Percentiles rank a stretch among this genome's conserved stretches.
Conservation (phyloP, 2,329 filamentous ascomycete species). For the Ophiostoma ips region DNA sequence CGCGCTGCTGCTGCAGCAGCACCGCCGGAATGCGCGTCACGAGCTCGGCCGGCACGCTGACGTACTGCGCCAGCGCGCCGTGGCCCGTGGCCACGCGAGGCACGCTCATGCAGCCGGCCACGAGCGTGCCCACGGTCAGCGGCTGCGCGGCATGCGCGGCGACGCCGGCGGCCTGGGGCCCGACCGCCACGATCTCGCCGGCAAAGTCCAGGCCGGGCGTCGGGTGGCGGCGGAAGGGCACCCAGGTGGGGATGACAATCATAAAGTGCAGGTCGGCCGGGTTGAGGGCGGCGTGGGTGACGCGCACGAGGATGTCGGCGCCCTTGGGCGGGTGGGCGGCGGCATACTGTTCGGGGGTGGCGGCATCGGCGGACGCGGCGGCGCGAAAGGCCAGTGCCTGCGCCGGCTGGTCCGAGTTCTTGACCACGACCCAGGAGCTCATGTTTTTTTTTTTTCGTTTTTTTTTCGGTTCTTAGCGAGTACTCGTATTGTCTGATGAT, state of each 20-base stretch:
- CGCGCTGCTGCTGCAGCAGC: constrained; percentile 6
- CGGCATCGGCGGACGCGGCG: background rate
- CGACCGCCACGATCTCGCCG: constrained; percentile 20
- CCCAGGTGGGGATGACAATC: constrained; percentile 17
- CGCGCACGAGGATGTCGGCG: constrained; percentile 18
- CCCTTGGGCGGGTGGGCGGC: constrained; percentile 11
- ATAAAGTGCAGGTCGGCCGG: constrained; percentile 24
- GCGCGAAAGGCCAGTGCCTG: constrained; percentile 15
- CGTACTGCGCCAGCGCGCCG: constrained; percentile 23
- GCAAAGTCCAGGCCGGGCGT: constrained; percentile 23
- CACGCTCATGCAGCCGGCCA: constrained; percentile 20
- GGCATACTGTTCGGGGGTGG: constrained; percentile 6
- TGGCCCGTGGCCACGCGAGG: constrained; percentile 17
- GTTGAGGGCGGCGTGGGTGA: constrained; percentile 24
- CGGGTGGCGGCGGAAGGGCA: constrained; percentile 20
- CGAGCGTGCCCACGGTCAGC: constrained; percentile 17
- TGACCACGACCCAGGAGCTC: constrained; percentile 19
- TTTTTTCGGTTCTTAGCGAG: no score
- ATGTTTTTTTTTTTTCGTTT: no score
- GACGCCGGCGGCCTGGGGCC: constrained; percentile 8
- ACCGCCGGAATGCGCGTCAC: constrained; percentile 17
- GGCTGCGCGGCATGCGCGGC: constrained; percentile 3
- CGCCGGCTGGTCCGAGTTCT: constrained; percentile 16
- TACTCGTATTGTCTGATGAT: no score
- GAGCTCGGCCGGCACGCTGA: constrained; percentile 20